A percentile compares a stretch with the other conserved stretches of the same genome.
Evolutionary conservation across 257 asterid species (phyloP).

Genomic region (Rauvolfia tetraphylla): DNA sequence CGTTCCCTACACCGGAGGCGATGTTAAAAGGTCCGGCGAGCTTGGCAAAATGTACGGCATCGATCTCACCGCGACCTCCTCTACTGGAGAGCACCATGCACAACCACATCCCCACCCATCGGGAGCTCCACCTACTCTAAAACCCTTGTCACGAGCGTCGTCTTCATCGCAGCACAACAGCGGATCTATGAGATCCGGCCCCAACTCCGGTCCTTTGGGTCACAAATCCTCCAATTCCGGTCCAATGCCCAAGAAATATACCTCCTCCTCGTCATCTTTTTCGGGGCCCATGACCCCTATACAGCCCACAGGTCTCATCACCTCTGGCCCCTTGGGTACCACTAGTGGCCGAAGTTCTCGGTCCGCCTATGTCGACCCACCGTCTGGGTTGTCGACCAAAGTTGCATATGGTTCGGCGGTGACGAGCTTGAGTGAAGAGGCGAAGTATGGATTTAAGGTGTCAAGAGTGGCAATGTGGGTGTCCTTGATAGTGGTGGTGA

Average conservation of each 20-base stretch:
- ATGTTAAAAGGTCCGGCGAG: constrained; percentile 86
- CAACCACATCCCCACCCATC: constrained; percentile 20
- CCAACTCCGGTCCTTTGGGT: constrained; percentile 66
- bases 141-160: constrained; percentile 59
- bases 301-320: constrained; percentile 59
- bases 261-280: constrained; percentile 58
- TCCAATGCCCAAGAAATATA: constrained; percentile 52
- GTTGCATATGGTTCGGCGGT: constrained; percentile 69
- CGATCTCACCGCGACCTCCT: constrained; percentile 28
- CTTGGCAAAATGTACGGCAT: constrained; percentile 86
- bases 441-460: constrained; percentile 67
- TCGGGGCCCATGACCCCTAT: constrained; percentile 95
- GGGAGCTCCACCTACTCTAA: constrained; percentile 33
- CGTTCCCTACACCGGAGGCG: constrained; percentile 85
- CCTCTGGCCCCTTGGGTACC: constrained; percentile 70
- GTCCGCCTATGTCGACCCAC: constrained; percentile 59
- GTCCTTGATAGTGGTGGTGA: constrained; percentile 60
- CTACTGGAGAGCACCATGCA: constrained; percentile 34
- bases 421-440: constrained; percentile 51
- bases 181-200: constrained; percentile 90
- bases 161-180: constrained; percentile 59
- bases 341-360: constrained; percentile 57
- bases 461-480: constrained; percentile 87
- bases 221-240: constrained; percentile 51
- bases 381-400: constrained; percentile 47